These are phyloP conservation scores for Lobosporangium transversale DNA, from an alignment of 192 early-diverging fungal genomes.

Conservation along the genomic window DNA sequence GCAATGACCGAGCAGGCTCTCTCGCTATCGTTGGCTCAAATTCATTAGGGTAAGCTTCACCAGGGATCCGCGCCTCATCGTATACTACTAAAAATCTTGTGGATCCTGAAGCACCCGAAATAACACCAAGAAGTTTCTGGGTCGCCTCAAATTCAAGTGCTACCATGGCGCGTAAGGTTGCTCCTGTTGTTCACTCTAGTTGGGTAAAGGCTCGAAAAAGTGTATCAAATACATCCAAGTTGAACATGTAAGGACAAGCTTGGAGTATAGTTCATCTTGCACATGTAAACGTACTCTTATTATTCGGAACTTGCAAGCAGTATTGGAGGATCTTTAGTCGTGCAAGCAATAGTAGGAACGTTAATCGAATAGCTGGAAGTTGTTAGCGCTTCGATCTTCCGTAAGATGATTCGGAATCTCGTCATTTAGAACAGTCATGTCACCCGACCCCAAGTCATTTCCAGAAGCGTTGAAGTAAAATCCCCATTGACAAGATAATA, in stretches of 20 bases:
- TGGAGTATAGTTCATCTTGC: neutral
- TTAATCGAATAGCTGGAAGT: neutral
- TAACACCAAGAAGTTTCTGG: neutral
- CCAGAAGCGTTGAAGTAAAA: constrained; percentile 27
- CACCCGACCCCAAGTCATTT: constrained; percentile 17
- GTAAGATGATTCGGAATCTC: neutral
- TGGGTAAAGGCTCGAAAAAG: neutral
- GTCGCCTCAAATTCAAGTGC: neutral
- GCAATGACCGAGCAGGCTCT: neutral
- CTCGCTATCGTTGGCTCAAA: neutral
- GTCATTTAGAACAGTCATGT: neutral
- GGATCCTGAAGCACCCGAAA: neutral
- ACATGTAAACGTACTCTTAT: neutral
- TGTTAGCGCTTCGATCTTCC: neutral
- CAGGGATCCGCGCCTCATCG: constrained; percentile 32
- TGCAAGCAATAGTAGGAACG: constrained; percentile 9
- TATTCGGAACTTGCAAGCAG: constrained; percentile 7
- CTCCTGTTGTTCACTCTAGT: neutral
- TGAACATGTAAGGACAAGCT: neutral
- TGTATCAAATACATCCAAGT: neutral
- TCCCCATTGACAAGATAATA: constrained; percentile 22
- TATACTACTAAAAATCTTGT: neutral
- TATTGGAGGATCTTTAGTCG: constrained; percentile 8
- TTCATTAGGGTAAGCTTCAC: neutral
- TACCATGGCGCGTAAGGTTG: neutral